Evolutionary conservation across 1,284 basidiomycete genomes (phyloP).

Genomic region (Trichosporon sp.): DNA sequence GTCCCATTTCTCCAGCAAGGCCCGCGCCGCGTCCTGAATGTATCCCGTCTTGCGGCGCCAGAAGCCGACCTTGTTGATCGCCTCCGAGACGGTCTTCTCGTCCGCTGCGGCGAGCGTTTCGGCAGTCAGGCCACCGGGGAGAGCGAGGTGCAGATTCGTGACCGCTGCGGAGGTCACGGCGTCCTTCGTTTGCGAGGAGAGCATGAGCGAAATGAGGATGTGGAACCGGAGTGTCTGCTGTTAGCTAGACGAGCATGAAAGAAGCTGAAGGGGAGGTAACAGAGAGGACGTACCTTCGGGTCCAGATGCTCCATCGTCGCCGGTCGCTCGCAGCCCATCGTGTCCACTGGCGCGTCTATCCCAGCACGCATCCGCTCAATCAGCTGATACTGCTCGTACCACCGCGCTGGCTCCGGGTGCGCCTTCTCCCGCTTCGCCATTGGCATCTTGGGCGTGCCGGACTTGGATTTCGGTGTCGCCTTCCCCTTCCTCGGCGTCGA

Average conservation of each 20-base stretch:
- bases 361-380: constrained; percentile 76
- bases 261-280: no score
- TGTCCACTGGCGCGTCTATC: constrained; percentile 81
- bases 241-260: constrained; percentile 7
- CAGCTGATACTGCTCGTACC: constrained; percentile 73
- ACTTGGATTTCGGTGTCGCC: not conserved
- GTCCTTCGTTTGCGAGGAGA: constrained; percentile 92
- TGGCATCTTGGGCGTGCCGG: constrained; percentile 44
- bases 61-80: constrained; percentile 89
- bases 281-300: constrained; percentile 63
- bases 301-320: constrained; percentile 60
- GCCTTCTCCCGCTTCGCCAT: constrained; percentile 61
- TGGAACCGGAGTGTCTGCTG: constrained; percentile 74
- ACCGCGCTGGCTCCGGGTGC: constrained; percentile 71
- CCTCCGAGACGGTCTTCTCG: constrained; percentile 66
- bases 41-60: constrained; percentile 80
- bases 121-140: constrained; percentile 78
- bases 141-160: constrained; percentile 67
- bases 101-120: constrained; percentile 70
- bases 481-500: constrained; percentile 13
- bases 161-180: constrained; percentile 85
- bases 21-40: constrained; percentile 70
- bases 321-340: constrained; percentile 63
- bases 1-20: constrained; percentile 64
- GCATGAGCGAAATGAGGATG: constrained; percentile 89